A percentile compares a stretch with the other conserved stretches of the same genome.
phyloP scores from a whole-genome alignment of 179 eudicot genomes.

The Beta macrorhiza region DNA sequence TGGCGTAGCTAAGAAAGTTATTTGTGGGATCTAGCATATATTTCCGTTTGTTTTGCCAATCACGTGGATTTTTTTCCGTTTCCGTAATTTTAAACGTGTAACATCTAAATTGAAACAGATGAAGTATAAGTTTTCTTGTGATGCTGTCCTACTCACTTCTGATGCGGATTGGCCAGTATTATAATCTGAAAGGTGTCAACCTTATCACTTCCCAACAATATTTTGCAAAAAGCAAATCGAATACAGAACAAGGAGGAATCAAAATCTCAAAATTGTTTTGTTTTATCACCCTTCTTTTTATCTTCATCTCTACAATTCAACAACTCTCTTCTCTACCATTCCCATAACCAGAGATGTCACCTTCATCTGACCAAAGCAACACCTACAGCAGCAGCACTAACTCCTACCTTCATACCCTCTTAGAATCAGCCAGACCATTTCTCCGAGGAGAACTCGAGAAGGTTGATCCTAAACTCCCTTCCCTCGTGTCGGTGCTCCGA shows the following conservation, averaged over 20 bases:
- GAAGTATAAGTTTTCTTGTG: not conserved
- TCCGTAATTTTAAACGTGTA: no score
- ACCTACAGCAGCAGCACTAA: not conserved
- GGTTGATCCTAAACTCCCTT: conserved; percentile 52
- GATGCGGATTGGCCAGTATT: not conserved
- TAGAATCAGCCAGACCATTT: conserved; percentile 67
- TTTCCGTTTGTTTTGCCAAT: no score
- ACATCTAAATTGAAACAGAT: no score
- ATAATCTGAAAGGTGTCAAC: not conserved
- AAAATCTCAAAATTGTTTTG: not conserved
- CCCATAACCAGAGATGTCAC: conserved; percentile 21
- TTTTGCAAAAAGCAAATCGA: not conserved
- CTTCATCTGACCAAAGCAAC: conserved; percentile 9
- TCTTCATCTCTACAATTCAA: not conserved
- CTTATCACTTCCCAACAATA: not conserved
- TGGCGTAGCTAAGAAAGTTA: no score
- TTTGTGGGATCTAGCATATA: no score
- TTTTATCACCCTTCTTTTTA: not conserved
- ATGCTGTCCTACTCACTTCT: not conserved
- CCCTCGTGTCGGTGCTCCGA: conserved; percentile 56
- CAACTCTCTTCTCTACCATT: not conserved
- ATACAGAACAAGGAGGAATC: not conserved
- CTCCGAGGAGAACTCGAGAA: conserved; percentile 63
- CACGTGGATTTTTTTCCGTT: no score
- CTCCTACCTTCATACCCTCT: conserved; percentile 33